These are phyloP conservation scores for Blastomyces parvus DNA, from an alignment of 2,329 filamentous ascomycete genomes.

Conservation along the genomic window DNA sequence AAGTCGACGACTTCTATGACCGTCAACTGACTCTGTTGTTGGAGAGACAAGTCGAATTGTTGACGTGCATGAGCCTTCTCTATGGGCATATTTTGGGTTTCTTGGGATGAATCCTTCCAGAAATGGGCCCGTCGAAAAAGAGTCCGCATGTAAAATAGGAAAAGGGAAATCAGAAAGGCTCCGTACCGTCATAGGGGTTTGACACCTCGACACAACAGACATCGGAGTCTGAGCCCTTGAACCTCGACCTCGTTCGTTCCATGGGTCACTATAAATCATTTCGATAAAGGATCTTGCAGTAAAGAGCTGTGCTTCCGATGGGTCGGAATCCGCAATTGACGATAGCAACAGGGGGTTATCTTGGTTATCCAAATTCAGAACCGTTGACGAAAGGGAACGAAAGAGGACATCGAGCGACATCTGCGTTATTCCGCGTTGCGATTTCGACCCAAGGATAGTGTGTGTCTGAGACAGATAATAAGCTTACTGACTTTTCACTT, in stretches of 20 bases:
- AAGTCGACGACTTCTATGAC: slow-evolving; percentile 3
- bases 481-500: background rate
- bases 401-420: slow-evolving; percentile 85
- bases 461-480: slow-evolving; percentile 57
- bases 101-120: slow-evolving; percentile 12
- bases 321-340: slow-evolving; percentile 66
- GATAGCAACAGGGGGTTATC: slow-evolving; percentile 55
- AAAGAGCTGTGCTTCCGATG: slow-evolving; percentile 69
- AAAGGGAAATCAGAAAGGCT: slow-evolving; percentile 26
- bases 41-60: slow-evolving; percentile 12
- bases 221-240: slow-evolving; percentile 62
- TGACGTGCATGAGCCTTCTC: slow-evolving; percentile 10
- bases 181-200: slow-evolving; percentile 38
- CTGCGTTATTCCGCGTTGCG: slow-evolving; percentile 81
- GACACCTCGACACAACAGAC: slow-evolving; percentile 47
- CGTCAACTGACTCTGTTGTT: background rate
- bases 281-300: slow-evolving; percentile 71
- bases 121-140: slow-evolving; percentile 16
- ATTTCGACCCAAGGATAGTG: slow-evolving; percentile 82
- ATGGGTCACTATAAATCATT: slow-evolving; percentile 58
- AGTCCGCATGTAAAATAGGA: slow-evolving; percentile 16
- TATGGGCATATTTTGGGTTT: slow-evolving; percentile 11
- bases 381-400: slow-evolving; percentile 62
- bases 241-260: slow-evolving; percentile 47
- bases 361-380: slow-evolving; percentile 50